Conservation (phyloP, 768 basidiomycete species). For the Rhodotorula diobovata region DNA sequence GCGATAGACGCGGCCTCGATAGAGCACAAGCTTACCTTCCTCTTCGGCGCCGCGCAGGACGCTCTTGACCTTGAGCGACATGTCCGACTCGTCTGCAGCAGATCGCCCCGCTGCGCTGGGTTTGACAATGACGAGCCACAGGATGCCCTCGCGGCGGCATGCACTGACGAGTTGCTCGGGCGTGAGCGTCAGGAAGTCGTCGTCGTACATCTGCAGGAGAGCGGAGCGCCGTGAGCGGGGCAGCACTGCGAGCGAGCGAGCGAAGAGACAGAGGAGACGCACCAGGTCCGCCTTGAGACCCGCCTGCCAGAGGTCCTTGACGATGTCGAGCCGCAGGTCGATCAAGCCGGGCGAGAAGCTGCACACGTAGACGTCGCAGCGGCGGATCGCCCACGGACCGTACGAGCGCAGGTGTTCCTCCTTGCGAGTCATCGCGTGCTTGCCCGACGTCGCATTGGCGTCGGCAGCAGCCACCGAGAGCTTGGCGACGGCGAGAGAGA, state of each 20-base stretch:
- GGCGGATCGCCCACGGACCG: conserved; percentile 41
- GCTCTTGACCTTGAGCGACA: conserved; percentile 35
- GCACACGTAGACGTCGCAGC: conserved; percentile 46
- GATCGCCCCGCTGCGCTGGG: conserved; percentile 14
- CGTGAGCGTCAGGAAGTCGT: conserved; percentile 32
- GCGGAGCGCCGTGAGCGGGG: too few species aligned
- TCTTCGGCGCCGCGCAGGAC: conserved; percentile 33
- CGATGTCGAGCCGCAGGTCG: conserved; percentile 42
- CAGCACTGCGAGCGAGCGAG: neutral
- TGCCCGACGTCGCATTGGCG: conserved; percentile 22
- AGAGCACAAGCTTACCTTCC: conserved; percentile 18
- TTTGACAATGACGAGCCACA: conserved; percentile 43
- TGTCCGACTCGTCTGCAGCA: conserved; percentile 21
- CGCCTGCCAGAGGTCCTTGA: conserved; percentile 43
- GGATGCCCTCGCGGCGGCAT: conserved; percentile 43
- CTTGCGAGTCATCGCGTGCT: conserved; percentile 1
- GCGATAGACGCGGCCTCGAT: neutral
- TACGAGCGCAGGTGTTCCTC: conserved; percentile 36
- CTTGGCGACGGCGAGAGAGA: conserved; percentile 38
- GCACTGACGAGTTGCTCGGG: conserved; percentile 43
- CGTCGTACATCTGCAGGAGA: conserved; percentile 40
- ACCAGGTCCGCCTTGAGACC: conserved; percentile 44
- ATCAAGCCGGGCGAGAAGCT: conserved; percentile 41
- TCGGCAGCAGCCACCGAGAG: conserved; percentile 39
- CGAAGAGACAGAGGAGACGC: conserved; percentile 5